Evolutionary conservation across 306 rosid genomes (phyloP).

Genomic region (Cotoneaster glaucophyllus): DNA sequence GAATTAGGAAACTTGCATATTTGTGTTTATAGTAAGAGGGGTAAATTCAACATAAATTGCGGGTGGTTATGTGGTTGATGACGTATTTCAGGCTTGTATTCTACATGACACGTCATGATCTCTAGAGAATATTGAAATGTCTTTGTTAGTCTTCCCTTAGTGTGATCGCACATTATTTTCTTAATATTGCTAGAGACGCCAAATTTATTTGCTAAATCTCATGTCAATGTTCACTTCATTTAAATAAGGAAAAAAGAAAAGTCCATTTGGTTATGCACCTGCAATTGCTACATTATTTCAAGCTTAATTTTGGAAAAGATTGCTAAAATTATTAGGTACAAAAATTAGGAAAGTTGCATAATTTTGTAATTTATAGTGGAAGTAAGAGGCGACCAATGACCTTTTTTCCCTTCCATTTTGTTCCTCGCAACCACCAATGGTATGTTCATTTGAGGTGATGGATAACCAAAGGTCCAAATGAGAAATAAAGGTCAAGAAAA

Average conservation of each 20-base stretch:
- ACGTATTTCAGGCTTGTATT: too few relatives aligned
- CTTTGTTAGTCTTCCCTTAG: too few relatives aligned
- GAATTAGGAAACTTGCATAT: neutral
- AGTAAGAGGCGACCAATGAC: neutral
- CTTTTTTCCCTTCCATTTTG: neutral
- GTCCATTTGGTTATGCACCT: neutral
- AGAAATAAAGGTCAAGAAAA: neutral
- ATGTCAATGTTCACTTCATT: too few relatives aligned
- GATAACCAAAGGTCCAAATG: neutral
- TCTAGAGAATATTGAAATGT: too few relatives aligned
- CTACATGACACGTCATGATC: too few relatives aligned
- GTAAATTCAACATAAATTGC: too few relatives aligned
- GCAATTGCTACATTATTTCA: neutral
- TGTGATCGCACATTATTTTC: too few relatives aligned
- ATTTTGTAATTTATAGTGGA: neutral
- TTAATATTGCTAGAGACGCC: too few relatives aligned
- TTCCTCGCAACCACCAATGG: neutral
- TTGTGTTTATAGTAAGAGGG: neutral
- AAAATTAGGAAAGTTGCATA: neutral
- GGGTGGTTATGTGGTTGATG: fast-evolving
- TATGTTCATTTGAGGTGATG: too few relatives aligned
- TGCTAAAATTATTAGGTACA: neutral
- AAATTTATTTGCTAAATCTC: too few relatives aligned
- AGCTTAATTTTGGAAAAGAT: too few relatives aligned
- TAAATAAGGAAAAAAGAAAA: too few relatives aligned